Evolutionary conservation across 2,329 filamentous ascomycete genomes (phyloP).

Genomic region (Hymenoscyphus salicellus): DNA sequence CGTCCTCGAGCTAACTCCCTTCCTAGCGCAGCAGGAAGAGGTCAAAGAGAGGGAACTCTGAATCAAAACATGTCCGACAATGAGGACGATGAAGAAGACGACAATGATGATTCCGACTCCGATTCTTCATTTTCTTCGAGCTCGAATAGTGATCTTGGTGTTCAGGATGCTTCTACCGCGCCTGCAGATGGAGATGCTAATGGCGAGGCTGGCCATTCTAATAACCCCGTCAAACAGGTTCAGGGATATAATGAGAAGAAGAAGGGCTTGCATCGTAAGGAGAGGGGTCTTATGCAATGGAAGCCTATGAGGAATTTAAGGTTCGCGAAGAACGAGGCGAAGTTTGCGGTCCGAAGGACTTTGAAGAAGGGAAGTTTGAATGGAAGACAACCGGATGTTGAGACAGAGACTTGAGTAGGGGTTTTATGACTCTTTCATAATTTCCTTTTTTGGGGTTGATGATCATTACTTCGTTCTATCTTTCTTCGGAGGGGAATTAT

Average conservation of each 20-base stretch:
- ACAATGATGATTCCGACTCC: conserved; percentile 26
- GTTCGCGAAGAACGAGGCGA: conserved; percentile 85
- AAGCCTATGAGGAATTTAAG: conserved; percentile 79
- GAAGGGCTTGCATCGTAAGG: conserved; percentile 76
- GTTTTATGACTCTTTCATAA: background rate
- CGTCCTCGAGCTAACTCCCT: conserved; percentile 2
- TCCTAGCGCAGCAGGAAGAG: conserved; percentile 17
- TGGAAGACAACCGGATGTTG: conserved; percentile 69
- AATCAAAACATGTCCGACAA: conserved; percentile 32
- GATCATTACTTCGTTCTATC: background rate
- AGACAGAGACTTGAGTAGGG: conserved; percentile 30
- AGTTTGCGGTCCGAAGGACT: conserved; percentile 71
- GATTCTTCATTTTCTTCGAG: conserved; percentile 20
- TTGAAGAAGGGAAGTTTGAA: conserved; percentile 74
- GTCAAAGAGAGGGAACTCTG: conserved; percentile 25
- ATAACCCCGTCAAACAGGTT: conserved; percentile 55
- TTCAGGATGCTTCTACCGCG: conserved; percentile 50
- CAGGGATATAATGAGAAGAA: conserved; percentile 66
- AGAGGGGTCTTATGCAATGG: conserved; percentile 94
- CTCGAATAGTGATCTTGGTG: conserved; percentile 50
- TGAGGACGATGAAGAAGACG: conserved; percentile 27
- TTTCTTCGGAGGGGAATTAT: background rate
- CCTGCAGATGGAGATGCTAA: background rate
- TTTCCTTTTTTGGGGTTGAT: background rate
- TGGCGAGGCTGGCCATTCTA: conserved; percentile 29